Conservation (phyloP, 768 basidiomycete species). For the Epithele typhae region DNA sequence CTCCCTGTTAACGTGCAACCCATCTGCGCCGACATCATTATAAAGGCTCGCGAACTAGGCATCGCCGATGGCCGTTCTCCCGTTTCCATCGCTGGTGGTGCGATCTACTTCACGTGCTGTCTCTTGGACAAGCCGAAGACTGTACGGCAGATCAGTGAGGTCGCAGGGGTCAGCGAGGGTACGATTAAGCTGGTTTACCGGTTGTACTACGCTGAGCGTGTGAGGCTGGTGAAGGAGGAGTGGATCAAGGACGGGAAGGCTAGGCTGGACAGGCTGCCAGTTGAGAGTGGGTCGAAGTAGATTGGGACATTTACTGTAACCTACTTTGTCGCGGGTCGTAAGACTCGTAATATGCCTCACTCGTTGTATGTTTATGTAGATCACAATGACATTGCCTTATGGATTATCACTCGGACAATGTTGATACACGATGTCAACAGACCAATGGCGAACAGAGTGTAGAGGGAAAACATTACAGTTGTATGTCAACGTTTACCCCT, state of each 20-base stretch:
- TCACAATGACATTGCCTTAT: constrained; percentile 8
- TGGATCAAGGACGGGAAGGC: constrained; percentile 83
- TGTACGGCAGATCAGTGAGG: constrained; percentile 80
- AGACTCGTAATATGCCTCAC: constrained; percentile 2
- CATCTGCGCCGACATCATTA: constrained; percentile 79
- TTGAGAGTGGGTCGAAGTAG: constrained; percentile 24
- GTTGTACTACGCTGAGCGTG: constrained; percentile 67
- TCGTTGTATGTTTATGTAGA: constrained; percentile 17
- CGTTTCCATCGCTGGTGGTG: constrained; percentile 97
- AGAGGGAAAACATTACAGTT: too few species aligned
- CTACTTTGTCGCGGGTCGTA: background rate
- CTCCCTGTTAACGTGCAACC: constrained; percentile 78
- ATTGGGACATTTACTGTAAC: background rate
- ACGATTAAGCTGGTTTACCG: constrained; percentile 91
- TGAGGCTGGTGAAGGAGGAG: constrained; percentile 78
- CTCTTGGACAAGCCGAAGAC: constrained; percentile 72
- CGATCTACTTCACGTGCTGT: constrained; percentile 89
- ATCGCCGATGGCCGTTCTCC: constrained; percentile 93
- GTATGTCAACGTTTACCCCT: background rate
- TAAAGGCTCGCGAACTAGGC: constrained; percentile 74
- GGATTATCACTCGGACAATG: background rate
- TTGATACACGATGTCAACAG: too few species aligned
- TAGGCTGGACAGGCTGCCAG: constrained; percentile 36
- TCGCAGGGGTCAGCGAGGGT: constrained; percentile 93
- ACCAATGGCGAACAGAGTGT: too few species aligned